phyloP scores from a whole-genome alignment of 2,329 filamentous ascomycete genomes.

The Exophiala sideris region DNA sequence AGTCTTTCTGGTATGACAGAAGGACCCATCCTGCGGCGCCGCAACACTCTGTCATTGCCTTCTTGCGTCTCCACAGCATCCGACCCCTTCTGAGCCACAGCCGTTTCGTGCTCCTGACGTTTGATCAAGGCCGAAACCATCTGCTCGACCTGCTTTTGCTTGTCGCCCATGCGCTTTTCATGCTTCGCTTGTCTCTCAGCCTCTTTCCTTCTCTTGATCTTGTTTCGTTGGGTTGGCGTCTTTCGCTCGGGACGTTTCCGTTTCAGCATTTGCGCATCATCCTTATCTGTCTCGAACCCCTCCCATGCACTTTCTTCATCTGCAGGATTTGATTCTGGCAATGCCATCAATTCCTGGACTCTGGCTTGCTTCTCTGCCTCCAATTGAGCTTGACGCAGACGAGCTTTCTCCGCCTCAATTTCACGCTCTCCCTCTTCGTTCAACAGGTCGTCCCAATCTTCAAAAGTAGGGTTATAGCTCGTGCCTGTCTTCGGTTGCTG shows the following conservation, averaged over 20 bases:
- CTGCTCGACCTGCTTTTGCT: slow-evolving; percentile 66
- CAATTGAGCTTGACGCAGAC: slow-evolving; percentile 62
- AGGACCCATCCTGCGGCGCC: slow-evolving; percentile 21
- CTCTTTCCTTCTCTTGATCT: slow-evolving; percentile 81
- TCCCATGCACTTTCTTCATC: slow-evolving; percentile 93
- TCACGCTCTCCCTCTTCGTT: slow-evolving; percentile 73
- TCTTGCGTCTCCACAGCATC: slow-evolving; percentile 49
- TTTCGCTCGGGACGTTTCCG: slow-evolving; percentile 80
- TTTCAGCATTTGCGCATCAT: slow-evolving; percentile 65
- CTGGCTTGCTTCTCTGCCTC: slow-evolving; percentile 60
- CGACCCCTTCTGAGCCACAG: slow-evolving; percentile 33
- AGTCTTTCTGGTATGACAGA: slow-evolving; percentile 66
- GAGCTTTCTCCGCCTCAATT: slow-evolving; percentile 72
- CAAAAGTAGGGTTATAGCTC: slow-evolving; percentile 88
- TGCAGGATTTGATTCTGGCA: slow-evolving; percentile 71
- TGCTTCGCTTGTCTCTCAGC: slow-evolving; percentile 74
- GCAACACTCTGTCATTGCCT: slow-evolving; percentile 31
- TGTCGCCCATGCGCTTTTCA: slow-evolving; percentile 70
- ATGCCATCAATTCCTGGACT: slow-evolving; percentile 68
- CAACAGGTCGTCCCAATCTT: slow-evolving; percentile 77
- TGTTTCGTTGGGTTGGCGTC: slow-evolving; percentile 81
- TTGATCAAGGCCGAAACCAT: slow-evolving; percentile 40
- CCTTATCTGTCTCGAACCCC: slow-evolving; percentile 75
- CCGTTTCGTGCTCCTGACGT: slow-evolving; percentile 57
- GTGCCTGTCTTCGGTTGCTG: slow-evolving; percentile 74